Evolutionary conservation across 169 alveolate species (phyloP).

Genomic region (Eimeria necatrix): DNA sequence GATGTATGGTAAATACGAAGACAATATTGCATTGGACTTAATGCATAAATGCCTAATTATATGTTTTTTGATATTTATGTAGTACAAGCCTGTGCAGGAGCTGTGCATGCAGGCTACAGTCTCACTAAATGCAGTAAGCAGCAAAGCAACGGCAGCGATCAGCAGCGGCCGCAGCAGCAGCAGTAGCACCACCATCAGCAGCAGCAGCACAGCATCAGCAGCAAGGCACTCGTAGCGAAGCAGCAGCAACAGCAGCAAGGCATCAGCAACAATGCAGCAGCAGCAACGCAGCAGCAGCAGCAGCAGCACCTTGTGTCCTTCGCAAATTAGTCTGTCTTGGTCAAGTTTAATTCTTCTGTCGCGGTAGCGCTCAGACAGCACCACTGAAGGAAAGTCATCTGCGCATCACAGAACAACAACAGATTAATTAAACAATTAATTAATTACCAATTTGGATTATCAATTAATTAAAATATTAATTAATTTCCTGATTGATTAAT

Average conservation of each 20-base stretch:
- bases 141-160: background rate
- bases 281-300: background rate
- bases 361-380: conserved; percentile 70
- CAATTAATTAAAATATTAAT: no score
- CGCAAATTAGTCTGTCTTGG: conserved; percentile 44
- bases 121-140: background rate
- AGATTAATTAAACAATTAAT: background rate
- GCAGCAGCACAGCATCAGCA: background rate
- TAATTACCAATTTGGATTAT: background rate
- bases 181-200: conserved; percentile 28
- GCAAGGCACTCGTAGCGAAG: background rate
- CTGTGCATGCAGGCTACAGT: no score
- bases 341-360: conserved; percentile 53
- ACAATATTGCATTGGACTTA: no score
- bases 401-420: background rate
- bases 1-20: no score
- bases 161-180: background rate
- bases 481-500: no score
- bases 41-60: no score
- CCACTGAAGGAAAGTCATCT: conserved; percentile 73
- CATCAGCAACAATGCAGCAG: background rate
- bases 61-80: no score
- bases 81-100: no score
- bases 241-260: background rate
- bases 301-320: conserved; percentile 65